Conservation (phyloP, 2,329 filamentous ascomycete species). For the Nemania serpens region DNA sequence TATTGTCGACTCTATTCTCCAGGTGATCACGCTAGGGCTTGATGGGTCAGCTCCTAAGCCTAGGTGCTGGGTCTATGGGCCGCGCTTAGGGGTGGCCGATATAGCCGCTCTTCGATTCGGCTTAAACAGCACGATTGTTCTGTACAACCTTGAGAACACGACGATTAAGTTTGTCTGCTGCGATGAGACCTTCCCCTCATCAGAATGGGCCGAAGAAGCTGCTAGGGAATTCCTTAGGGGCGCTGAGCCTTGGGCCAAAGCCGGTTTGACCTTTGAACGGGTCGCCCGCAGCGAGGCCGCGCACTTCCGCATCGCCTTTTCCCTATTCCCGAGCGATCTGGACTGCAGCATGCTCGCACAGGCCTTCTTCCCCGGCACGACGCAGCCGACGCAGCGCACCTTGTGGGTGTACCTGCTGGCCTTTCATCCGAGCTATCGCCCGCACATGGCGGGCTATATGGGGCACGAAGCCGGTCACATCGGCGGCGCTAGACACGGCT, state of each 20-base stretch:
- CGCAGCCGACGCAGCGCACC: not conserved
- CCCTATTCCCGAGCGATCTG: not conserved
- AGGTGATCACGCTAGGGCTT: not conserved
- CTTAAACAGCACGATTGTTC: not conserved
- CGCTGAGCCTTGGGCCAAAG: not conserved
- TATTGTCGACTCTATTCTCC: not conserved
- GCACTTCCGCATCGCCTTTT: slow-evolving; percentile 4
- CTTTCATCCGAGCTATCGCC: not conserved
- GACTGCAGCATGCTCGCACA: not conserved
- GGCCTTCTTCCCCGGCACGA: not conserved
- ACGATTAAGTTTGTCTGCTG: slow-evolving; percentile 8
- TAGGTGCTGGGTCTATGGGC: not conserved
- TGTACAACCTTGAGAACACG: not conserved
- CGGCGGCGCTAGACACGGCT: not conserved
- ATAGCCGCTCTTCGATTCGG: slow-evolving; percentile 2
- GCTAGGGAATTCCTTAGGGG: not conserved
- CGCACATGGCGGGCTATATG: not conserved
- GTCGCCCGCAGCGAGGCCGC: not conserved
- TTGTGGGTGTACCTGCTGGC: slow-evolving; percentile 6
- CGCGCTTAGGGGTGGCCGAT: not conserved
- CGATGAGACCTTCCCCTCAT: slow-evolving; percentile 1
- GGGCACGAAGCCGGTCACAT: slow-evolving; percentile 10
- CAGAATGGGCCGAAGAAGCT: not conserved
- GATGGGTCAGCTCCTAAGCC: not conserved
- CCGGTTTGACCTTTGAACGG: not conserved